phyloP scores from a whole-genome alignment of 179 eudicot species.

The Gypsophila paniculata region DNA sequence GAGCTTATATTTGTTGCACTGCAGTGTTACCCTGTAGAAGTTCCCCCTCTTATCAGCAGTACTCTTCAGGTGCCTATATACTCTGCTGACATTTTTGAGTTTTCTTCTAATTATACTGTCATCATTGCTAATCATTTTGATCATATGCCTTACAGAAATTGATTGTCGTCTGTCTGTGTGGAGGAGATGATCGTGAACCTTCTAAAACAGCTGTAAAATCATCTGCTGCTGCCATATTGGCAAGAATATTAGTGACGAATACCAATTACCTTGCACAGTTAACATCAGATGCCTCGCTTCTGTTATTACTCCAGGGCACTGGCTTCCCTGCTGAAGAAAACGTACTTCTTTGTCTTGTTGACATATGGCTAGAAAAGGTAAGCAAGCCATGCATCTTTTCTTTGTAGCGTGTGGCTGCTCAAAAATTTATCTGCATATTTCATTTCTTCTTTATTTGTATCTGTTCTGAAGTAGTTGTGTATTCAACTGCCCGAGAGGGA shows the following conservation, averaged over 20 bases:
- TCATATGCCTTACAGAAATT: constrained; percentile 59
- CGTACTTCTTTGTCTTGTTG: constrained; percentile 86
- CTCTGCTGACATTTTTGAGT: constrained; percentile 7
- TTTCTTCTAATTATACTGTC: constrained; percentile 13
- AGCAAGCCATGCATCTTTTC: constrained; percentile 17
- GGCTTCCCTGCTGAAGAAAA: constrained; percentile 80
- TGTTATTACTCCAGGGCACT: constrained; percentile 58
- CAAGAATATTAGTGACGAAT: constrained; percentile 82
- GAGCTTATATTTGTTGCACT: constrained; percentile 19
- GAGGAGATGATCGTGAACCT: constrained; percentile 84
- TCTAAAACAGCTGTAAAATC: constrained; percentile 84
- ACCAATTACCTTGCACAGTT: constrained; percentile 85
- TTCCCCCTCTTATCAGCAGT: constrained; percentile 78
- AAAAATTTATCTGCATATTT: background rate
- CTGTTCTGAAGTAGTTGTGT: background rate
- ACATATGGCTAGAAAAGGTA: constrained; percentile 95
- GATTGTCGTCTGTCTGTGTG: constrained; percentile 68
- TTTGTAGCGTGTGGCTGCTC: background rate
- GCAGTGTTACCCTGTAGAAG: constrained; percentile 91
- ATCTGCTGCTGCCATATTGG: constrained; percentile 78
- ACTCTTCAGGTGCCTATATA: constrained; percentile 64
- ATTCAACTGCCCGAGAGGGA: background rate
- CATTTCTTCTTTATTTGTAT: background rate
- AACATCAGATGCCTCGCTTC: constrained; percentile 68
- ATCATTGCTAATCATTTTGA: constrained; percentile 22